phyloP scores from a whole-genome alignment of 2,329 filamentous ascomycete species.

The Fusarium nodosum region DNA sequence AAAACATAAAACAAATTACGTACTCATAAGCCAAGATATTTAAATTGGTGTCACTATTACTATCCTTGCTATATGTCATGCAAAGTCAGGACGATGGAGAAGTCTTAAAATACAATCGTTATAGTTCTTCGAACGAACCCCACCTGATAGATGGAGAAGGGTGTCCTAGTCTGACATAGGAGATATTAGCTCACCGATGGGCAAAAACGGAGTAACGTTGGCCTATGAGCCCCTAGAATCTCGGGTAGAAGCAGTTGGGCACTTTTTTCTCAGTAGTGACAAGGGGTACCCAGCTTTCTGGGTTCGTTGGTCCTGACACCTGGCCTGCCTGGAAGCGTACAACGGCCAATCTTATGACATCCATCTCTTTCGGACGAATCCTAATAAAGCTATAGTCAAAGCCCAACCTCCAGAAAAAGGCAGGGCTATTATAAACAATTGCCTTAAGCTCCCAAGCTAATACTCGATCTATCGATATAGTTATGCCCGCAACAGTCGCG shows the following conservation, averaged over 20 bases:
- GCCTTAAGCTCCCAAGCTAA: not conserved
- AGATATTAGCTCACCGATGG: not conserved
- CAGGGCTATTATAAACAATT: not conserved
- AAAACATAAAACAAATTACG: constrained; percentile 4
- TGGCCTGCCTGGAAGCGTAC: not conserved
- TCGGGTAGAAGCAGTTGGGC: constrained; percentile 26
- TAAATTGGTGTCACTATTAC: not conserved
- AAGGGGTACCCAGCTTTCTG: constrained; percentile 24
- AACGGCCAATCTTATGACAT: constrained; percentile 1
- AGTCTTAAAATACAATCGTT: not conserved
- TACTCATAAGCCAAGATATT: not conserved
- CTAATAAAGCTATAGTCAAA: not conserved
- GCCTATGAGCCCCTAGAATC: constrained; percentile 41
- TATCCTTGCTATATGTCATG: constrained; percentile 10
- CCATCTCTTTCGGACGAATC: not conserved
- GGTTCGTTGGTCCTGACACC: constrained; percentile 5
- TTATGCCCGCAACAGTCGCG: not conserved
- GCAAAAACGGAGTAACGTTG: constrained; percentile 13
- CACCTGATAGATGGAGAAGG: constrained; percentile 6
- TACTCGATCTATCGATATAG: not conserved
- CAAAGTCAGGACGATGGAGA: constrained; percentile 10
- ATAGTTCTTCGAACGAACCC: constrained; percentile 2
- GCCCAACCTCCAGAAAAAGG: not conserved
- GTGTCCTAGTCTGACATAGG: not conserved
- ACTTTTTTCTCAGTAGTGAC: constrained; percentile 11